Percentiles rank a stretch among this genome's conserved stretches.
phyloP scores from a whole-genome alignment of 805 yeast genomes.

The Wickerhamiella kurtzmanii region DNA sequence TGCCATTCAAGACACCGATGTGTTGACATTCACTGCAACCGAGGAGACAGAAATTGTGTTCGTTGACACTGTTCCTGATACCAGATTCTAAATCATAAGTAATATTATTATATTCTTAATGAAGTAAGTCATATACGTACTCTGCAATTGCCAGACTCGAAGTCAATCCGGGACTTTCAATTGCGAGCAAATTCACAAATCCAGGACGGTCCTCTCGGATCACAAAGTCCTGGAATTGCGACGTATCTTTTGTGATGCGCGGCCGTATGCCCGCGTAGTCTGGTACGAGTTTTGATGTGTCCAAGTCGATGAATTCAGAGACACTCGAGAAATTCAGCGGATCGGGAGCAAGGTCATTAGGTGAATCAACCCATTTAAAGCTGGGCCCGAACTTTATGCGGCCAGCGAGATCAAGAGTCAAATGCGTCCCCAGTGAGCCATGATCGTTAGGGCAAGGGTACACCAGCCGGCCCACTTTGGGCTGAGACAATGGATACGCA shows the following conservation, averaged over 20 bases:
- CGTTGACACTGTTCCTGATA: neutral
- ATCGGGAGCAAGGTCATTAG: constrained; percentile 23
- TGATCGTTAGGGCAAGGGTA: constrained; percentile 71
- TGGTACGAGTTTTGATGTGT: constrained; percentile 40
- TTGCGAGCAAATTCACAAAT: constrained; percentile 65
- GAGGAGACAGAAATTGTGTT: constrained; percentile 5
- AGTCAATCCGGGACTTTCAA: constrained; percentile 86
- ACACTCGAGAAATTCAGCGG: constrained; percentile 36
- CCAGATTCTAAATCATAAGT: neutral
- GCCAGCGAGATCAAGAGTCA: constrained; percentile 73
- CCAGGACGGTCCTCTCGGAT: constrained; percentile 65
- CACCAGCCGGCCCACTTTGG: constrained; percentile 42
- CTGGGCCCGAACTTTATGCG: constrained; percentile 80
- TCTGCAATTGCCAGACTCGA: constrained; percentile 72
- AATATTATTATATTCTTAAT: too few species aligned
- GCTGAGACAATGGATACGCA: constrained; percentile 36
- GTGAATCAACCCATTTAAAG: constrained; percentile 53
- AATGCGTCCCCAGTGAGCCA: constrained; percentile 75
- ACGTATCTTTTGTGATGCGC: constrained; percentile 38
- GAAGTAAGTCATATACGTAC: constrained; percentile 34
- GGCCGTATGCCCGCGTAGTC: constrained; percentile 79
- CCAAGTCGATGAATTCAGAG: constrained; percentile 50
- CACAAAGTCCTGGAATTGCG: constrained; percentile 55
- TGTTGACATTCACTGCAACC: neutral
- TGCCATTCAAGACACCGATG: neutral